Evolutionary conservation across 352 stramenopile species (phyloP).

Genomic region (Phytophthora fragariae): DNA sequence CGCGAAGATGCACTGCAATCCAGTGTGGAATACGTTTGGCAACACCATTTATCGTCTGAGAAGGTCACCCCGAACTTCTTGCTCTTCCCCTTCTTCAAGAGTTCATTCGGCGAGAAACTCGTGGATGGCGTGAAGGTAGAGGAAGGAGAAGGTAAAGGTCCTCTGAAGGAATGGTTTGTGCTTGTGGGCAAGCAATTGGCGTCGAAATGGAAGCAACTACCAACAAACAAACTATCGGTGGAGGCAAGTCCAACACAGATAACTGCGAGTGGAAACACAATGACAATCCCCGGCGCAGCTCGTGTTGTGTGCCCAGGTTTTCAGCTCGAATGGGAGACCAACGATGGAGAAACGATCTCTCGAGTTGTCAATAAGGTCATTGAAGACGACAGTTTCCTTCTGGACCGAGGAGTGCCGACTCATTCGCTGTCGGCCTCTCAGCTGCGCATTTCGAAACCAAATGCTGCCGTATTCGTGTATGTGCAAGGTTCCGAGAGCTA

Average conservation of each 20-base stretch:
- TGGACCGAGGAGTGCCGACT: conserved; percentile 51
- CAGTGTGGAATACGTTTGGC: conserved; percentile 45
- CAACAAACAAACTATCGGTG: not conserved
- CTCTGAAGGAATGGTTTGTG: conserved; percentile 79
- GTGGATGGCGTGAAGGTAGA: conserved; percentile 67
- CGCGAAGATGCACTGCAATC: conserved; percentile 50
- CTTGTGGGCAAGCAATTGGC: conserved; percentile 49
- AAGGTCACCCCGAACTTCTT: conserved; percentile 30
- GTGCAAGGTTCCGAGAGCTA: conserved; percentile 69
- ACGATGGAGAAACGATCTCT: conserved; percentile 36
- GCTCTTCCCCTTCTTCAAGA: conserved; percentile 73
- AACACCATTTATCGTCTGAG: conserved; percentile 30
- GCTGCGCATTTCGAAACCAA: conserved; percentile 53
- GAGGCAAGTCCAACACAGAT: conserved; percentile 27
- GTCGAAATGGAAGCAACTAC: conserved; percentile 57
- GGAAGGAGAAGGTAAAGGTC: conserved; percentile 79
- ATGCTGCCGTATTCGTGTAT: conserved; percentile 55
- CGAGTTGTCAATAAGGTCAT: conserved; percentile 62
- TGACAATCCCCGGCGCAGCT: conserved; percentile 43
- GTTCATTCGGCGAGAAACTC: conserved; percentile 73
- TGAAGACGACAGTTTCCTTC: conserved; percentile 50
- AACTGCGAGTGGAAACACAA: conserved; percentile 57
- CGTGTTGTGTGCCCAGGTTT: conserved; percentile 35
- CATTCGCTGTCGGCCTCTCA: conserved; percentile 51
- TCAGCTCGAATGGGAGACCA: conserved; percentile 46